phyloP scores from a whole-genome alignment of 2,329 filamentous ascomycete species.

The Alternaria burnsii region DNA sequence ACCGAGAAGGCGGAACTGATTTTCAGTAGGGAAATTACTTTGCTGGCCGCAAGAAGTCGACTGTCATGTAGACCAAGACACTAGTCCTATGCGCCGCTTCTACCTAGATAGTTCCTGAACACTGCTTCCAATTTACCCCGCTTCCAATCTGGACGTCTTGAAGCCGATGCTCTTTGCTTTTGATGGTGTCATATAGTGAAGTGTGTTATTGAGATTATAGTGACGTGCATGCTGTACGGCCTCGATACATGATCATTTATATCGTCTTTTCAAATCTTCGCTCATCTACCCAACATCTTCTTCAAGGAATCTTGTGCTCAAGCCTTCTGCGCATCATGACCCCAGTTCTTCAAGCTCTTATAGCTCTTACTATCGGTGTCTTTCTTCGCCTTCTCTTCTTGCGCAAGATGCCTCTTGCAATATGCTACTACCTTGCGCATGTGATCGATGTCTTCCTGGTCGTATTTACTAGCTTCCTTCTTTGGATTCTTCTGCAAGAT shows the following conservation, averaged over 20 bases:
- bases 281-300: neutral
- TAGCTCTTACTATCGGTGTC: slow-evolving; percentile 65
- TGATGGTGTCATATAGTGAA: neutral
- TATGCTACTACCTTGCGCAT: slow-evolving; percentile 72
- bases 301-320: slow-evolving; percentile 3
- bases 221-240: neutral
- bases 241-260: neutral
- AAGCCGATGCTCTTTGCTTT: neutral
- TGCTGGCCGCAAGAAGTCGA: neutral
- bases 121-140: neutral
- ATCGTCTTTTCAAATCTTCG: neutral
- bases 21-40: slow-evolving; percentile 1
- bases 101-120: neutral
- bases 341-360: slow-evolving; percentile 52
- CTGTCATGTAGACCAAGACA: slow-evolving; percentile 2
- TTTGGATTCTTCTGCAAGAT: slow-evolving; percentile 70
- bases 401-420: slow-evolving; percentile 72
- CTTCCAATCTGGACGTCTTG: neutral
- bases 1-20: neutral
- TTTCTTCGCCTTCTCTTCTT: slow-evolving; percentile 66
- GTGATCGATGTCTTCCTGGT: slow-evolving; percentile 64
- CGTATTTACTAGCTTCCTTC: slow-evolving; percentile 65
- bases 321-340: slow-evolving; percentile 48
- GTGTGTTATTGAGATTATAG: neutral
- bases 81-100: neutral